Conservation (phyloP, 352 stramenopile species). For the Globisporangium takayamanum region DNA sequence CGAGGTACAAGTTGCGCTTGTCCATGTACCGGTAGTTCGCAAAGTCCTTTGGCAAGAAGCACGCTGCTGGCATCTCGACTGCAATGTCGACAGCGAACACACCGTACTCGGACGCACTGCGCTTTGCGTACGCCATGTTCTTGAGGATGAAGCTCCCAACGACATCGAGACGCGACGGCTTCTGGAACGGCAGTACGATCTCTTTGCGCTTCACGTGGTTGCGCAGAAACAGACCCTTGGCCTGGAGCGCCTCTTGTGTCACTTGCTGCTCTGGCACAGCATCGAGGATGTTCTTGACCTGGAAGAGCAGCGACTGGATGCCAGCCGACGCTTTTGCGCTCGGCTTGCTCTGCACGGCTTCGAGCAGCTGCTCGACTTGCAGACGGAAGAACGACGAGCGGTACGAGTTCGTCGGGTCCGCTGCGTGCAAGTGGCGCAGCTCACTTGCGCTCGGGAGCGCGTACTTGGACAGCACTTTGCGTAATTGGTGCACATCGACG, state of each 20-base stretch:
- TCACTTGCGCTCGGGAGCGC: slow-evolving; percentile 85
- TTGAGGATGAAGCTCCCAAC: slow-evolving; percentile 86
- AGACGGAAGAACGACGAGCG: slow-evolving; percentile 80
- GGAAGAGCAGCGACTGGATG: slow-evolving; percentile 72
- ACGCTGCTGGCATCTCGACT: slow-evolving; percentile 71
- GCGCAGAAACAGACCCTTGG: slow-evolving; percentile 44
- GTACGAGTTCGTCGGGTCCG: slow-evolving; percentile 69
- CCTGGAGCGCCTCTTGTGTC: slow-evolving; percentile 60
- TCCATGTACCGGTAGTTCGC: slow-evolving; percentile 87
- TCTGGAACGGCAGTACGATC: slow-evolving; percentile 80
- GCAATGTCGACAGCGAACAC: slow-evolving; percentile 71
- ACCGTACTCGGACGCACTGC: slow-evolving; percentile 45
- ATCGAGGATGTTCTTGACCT: slow-evolving; percentile 72
- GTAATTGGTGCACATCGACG: slow-evolving; percentile 46
- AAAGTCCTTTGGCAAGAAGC: slow-evolving; percentile 87
- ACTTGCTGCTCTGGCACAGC: slow-evolving; percentile 61
- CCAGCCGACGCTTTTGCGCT: slow-evolving; percentile 36
- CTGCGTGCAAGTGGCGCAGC: slow-evolving; percentile 67
- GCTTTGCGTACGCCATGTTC: slow-evolving; percentile 61
- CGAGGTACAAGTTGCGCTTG: slow-evolving; percentile 86
- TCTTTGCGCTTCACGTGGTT: slow-evolving; percentile 82
- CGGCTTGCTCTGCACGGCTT: slow-evolving; percentile 50
- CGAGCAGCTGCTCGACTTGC: slow-evolving; percentile 82
- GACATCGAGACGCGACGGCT: slow-evolving; percentile 69
- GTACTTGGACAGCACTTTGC: slow-evolving; percentile 82